Conservation (phyloP, 2,329 filamentous ascomycete genomes). For the Ceratocystis alfenasii region DNA sequence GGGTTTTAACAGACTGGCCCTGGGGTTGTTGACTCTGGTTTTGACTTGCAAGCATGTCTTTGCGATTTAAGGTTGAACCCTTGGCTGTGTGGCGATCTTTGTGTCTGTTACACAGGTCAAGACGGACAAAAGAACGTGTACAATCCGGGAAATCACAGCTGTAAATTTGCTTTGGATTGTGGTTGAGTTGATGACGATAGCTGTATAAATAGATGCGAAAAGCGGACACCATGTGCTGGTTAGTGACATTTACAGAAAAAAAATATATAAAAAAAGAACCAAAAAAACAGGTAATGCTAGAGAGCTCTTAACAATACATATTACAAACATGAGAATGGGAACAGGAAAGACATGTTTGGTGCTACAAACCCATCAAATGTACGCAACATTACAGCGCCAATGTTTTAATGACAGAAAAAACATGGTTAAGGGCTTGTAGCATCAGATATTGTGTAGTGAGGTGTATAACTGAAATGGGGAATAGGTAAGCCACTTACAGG, state of each 20-base stretch:
- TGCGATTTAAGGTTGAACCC: constrained; percentile 62
- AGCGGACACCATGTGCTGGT: neutral
- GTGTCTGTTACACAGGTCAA: constrained; percentile 81
- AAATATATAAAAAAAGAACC: too few relatives aligned
- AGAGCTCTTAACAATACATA: too few relatives aligned
- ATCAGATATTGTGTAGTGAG: constrained; percentile 19
- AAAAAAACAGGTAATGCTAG: too few relatives aligned
- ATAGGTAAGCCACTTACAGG: constrained; percentile 46
- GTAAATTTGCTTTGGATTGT: constrained; percentile 91
- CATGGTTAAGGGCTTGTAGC: neutral
- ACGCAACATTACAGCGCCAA: neutral
- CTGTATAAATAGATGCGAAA: constrained; percentile 29
- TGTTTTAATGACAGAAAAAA: neutral
- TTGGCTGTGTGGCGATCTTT: constrained; percentile 69
- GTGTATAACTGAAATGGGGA: neutral
- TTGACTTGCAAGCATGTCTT: constrained; percentile 37
- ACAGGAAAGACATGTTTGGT: neutral
- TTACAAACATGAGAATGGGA: neutral
- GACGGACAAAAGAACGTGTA: constrained; percentile 78
- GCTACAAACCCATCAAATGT: neutral
- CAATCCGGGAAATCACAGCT: constrained; percentile 87
- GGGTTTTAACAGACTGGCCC: constrained; percentile 1
- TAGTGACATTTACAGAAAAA: neutral
- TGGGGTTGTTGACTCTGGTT: constrained; percentile 26
- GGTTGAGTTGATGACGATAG: constrained; percentile 88